These are phyloP conservation scores for Aspergillus spinulosporus DNA, from an alignment of 2,329 filamentous ascomycete species.

Conservation along the genomic window DNA sequence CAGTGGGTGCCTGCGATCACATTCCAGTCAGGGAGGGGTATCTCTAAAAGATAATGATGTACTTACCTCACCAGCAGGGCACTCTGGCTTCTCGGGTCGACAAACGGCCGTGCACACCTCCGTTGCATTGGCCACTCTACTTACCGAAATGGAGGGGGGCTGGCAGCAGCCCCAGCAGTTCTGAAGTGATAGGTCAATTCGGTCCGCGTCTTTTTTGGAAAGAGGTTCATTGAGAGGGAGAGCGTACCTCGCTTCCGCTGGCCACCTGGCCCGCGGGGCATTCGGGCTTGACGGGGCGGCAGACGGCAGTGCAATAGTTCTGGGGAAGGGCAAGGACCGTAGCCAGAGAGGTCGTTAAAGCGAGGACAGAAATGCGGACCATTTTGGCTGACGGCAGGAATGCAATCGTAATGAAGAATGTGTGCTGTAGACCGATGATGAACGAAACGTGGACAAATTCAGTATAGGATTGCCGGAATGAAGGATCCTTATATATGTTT, in stretches of 20 bases:
- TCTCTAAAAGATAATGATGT: not conserved
- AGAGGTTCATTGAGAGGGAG: too few relatives aligned
- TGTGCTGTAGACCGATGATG: not conserved
- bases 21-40: not conserved
- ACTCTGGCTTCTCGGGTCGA: not conserved
- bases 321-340: not conserved
- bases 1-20: not conserved
- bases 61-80: not conserved
- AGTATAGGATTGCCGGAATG: not conserved
- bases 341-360: not conserved
- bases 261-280: slow-evolving; percentile 1
- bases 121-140: not conserved
- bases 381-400: not conserved
- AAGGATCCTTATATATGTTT: too few relatives aligned
- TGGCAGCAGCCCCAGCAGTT: slow-evolving; percentile 9
- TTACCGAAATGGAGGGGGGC: not conserved
- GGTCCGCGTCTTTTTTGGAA: too few relatives aligned
- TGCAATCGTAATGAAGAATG: too few relatives aligned
- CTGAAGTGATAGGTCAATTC: not conserved
- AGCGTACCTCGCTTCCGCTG: slow-evolving; percentile 8
- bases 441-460: not conserved
- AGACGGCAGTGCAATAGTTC: not conserved
- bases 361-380: slow-evolving; percentile 1
- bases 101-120: not conserved
- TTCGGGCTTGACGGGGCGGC: slow-evolving; percentile 2